A percentile compares a stretch with the other conserved stretches of the same genome.
These are phyloP conservation scores for Cucumis variabilis DNA, from an alignment of 331 rosid species.

Conservation along the genomic window DNA sequence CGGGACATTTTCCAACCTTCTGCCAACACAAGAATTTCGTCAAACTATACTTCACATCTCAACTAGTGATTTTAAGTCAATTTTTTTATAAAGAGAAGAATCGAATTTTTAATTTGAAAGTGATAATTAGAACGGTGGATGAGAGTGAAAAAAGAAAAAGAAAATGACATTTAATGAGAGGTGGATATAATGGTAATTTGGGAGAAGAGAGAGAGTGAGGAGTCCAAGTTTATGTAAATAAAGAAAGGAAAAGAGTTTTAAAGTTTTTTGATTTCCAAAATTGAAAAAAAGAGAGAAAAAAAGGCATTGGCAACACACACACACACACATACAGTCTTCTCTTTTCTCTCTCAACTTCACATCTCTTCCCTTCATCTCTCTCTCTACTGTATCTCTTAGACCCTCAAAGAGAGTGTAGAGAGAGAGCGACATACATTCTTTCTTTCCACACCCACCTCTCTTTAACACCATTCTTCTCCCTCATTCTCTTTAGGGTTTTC, in stretches of 20 bases:
- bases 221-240: conserved; percentile 15
- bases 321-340: conserved; percentile 1
- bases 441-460: conserved; percentile 41
- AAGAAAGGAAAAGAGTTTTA: not conserved
- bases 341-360: conserved; percentile 37
- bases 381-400: conserved; percentile 49
- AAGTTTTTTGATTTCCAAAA: conserved; percentile 34
- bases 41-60: too few species aligned
- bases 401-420: conserved; percentile 53
- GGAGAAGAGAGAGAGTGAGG: conserved; percentile 5
- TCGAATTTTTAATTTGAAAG: too few species aligned
- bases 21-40: too few species aligned
- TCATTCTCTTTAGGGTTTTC: conserved; percentile 70
- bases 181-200: conserved; percentile 37
- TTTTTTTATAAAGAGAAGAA: too few species aligned
- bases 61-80: too few species aligned
- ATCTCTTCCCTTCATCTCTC: conserved; percentile 28
- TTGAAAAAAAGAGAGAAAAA: conserved; percentile 30
- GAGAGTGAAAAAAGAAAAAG: too few species aligned
- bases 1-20: too few species aligned
- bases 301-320: conserved; percentile 39
- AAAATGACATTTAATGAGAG: not conserved
- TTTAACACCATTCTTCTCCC: conserved; percentile 76
- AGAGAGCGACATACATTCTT: conserved; percentile 28
- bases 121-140: too few species aligned